Conservation (phyloP, 495 filamentous ascomycete genomes). For the Neurospora sp. region DNA sequence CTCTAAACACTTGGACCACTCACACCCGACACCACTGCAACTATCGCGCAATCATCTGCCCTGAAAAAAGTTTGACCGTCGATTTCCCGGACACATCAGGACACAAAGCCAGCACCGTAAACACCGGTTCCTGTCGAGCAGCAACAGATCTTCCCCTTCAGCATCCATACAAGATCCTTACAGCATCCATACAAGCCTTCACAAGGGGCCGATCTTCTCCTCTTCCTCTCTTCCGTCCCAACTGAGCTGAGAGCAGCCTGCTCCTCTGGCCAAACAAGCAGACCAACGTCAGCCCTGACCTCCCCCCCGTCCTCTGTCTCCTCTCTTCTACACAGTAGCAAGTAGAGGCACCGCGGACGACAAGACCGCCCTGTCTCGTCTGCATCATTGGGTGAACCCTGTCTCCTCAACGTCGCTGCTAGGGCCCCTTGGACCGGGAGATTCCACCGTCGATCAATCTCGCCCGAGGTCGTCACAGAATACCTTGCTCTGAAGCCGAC, state of each 20-base stretch:
- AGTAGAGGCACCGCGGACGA: neutral
- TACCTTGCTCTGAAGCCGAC: conserved; percentile 26
- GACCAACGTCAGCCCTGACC: conserved; percentile 21
- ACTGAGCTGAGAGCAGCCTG: conserved; percentile 7
- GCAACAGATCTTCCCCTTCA: neutral
- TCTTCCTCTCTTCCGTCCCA: conserved; percentile 2
- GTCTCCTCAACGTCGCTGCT: conserved; percentile 11
- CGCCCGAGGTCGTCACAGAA: conserved; percentile 34
- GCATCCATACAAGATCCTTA: neutral
- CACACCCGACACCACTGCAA: conserved; percentile 1
- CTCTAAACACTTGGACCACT: neutral
- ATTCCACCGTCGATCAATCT: conserved; percentile 36
- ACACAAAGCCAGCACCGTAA: conserved; percentile 2
- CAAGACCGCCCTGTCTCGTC: conserved; percentile 11
- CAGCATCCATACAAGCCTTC: neutral
- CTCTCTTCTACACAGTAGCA: neutral
- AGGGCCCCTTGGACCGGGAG: conserved; percentile 26
- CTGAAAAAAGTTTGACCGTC: conserved; percentile 22
- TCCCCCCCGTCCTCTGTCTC: conserved; percentile 12
- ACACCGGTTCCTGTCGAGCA: neutral
- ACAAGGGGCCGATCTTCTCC: neutral
- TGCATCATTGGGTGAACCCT: conserved; percentile 23
- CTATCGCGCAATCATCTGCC: conserved; percentile 17
- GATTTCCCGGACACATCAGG: conserved; percentile 21
- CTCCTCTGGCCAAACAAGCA: neutral